These are phyloP conservation scores for Mycena latifolia DNA, from an alignment of 768 basidiomycete species.

Conservation along the genomic window DNA sequence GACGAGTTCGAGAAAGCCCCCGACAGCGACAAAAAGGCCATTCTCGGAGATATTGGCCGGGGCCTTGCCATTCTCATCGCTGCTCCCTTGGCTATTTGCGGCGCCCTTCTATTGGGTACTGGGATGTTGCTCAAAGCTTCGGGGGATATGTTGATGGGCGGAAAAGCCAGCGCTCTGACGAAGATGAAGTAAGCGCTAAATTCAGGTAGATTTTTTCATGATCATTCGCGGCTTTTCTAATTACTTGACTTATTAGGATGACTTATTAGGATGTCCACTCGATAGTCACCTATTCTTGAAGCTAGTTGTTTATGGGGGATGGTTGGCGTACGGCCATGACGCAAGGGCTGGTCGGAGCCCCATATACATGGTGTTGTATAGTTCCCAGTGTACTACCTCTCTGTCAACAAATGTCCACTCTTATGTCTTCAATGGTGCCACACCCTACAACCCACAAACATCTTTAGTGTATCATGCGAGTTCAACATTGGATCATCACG, in stretches of 20 bases:
- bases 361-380: neutral
- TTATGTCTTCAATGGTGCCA: too few species aligned
- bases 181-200: neutral
- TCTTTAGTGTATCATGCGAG: neutral
- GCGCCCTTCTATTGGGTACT: constrained; percentile 10
- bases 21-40: constrained; percentile 16
- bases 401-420: neutral
- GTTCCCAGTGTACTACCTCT: too few species aligned
- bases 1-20: constrained; percentile 28
- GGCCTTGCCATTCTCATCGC: constrained; percentile 28
- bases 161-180: neutral
- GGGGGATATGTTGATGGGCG: constrained; percentile 18
- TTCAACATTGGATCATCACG: neutral
- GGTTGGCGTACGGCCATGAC: too few species aligned
- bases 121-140: constrained; percentile 23
- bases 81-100: constrained; percentile 25
- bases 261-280: neutral
- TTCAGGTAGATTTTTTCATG: neutral
- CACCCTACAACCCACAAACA: neutral
- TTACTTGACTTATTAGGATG: neutral
- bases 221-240: neutral
- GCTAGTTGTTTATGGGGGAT: too few species aligned
- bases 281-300: neutral
- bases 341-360: constrained; percentile 7
- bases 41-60: constrained; percentile 18